These are phyloP conservation scores for Powellomyces hirtus DNA, from an alignment of 192 early-diverging fungal genomes.

Conservation along the genomic window DNA sequence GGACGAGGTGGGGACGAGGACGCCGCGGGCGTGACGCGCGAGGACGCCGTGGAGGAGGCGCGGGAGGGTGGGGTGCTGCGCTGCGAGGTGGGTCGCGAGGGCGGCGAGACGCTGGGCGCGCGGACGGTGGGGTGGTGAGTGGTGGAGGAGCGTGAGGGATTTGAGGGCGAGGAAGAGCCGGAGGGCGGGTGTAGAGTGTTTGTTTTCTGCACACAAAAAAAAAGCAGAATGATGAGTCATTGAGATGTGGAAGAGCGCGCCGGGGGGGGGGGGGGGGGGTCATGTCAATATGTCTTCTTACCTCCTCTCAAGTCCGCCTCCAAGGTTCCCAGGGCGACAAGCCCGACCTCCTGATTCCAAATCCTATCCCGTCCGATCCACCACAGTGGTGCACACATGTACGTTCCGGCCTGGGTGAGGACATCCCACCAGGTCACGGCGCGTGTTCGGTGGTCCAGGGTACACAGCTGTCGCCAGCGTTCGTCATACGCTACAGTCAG, in stretches of 20 bases:
- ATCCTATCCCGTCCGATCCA: neutral
- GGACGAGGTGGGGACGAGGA: neutral
- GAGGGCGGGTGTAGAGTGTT: neutral
- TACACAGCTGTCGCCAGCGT: conserved; percentile 4
- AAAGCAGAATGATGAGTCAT: neutral
- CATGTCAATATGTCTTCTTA: neutral
- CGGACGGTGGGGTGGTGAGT: neutral
- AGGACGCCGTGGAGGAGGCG: neutral
- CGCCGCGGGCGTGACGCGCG: neutral
- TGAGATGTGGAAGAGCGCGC: neutral
- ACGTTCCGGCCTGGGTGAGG: neutral
- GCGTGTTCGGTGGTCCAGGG: neutral
- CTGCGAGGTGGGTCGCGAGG: neutral
- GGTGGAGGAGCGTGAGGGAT: neutral
- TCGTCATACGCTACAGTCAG: neutral
- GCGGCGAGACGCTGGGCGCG: neutral
- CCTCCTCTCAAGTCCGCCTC: conserved; percentile 6
- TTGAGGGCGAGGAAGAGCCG: neutral
- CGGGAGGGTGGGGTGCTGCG: neutral
- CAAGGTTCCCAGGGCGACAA: neutral
- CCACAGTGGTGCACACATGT: neutral
- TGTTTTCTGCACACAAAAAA: neutral
- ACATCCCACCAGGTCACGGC: neutral
- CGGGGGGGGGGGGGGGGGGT: neutral
- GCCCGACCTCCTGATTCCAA: neutral